Base-by-base conservation (phyloP, 2,329 filamentous ascomycete genomes). In the Colletotrichum sp. region DNA sequence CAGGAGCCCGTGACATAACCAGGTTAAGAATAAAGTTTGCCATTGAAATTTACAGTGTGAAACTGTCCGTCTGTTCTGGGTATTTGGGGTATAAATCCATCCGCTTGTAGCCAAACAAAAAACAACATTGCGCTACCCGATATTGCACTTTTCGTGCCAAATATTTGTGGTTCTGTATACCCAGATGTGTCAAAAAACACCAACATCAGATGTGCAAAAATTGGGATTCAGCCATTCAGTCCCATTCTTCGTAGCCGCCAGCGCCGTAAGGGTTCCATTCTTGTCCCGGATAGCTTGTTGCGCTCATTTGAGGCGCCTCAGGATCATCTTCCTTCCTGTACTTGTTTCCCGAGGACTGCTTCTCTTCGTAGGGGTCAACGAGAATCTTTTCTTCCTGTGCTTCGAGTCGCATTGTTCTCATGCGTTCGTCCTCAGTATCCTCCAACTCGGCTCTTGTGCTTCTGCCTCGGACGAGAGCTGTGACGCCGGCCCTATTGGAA, bases 271-370 rank as follows among this genome's bases (percentile, higher is more conserved):
- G 92, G 79, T 90, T 90, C 92, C 93, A 95, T 82, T 94, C 93
- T 84, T 94, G 92, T 1, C 93, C 93, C 0, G 93, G 93, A 82
- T 94, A 95, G 81, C 90, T 92, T 15, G 92, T 93, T 8, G 92
- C 92, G 64, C 87, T 89, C 93, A 95, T 94, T 75, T 88, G 85
- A 15, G 90, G 89, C 80, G 85, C 82, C 16, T 88, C 86, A n/a
- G 88, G 85, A 36, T 87, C 84, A 55, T 85, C 83, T 64, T 79
- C 81, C 68, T 84, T 83, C 32, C 84, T 84, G 28, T 84, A 82
- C 8, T 83, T 84, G 10, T 84, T 81, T 59, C 82, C 76, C 8
- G 73, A 78, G 22, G 75, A 75, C 36, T 77, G 71, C 15, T 64
- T 71, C 60, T 80, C 78, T 72, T 84, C 81, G 16, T 80, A 80